Evolutionary conservation across 2,329 filamentous ascomycete genomes (phyloP).

Genomic region (Aurifilum marmelostoma): DNA sequence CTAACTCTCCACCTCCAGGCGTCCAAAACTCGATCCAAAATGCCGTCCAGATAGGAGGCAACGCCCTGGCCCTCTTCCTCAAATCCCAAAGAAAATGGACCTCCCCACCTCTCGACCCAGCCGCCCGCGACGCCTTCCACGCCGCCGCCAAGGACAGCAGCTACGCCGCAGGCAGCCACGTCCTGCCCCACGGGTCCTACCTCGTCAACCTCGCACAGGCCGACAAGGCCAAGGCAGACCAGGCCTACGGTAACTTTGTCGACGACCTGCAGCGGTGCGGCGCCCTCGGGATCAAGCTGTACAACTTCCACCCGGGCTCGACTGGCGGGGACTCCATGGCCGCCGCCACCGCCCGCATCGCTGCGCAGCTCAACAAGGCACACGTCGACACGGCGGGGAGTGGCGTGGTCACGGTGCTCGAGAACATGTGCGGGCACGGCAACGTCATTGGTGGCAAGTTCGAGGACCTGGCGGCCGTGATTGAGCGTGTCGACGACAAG

Average conservation of each 20-base stretch:
- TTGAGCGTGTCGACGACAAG: conserved; percentile 79
- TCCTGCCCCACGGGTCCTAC: conserved; percentile 93
- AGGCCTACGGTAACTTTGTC: conserved; percentile 84
- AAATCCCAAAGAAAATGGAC: conserved; percentile 97
- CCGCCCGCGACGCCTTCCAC: conserved; percentile 71
- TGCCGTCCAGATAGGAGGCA: conserved; percentile 79
- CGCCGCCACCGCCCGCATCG: conserved; percentile 77
- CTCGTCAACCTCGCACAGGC: conserved; percentile 92
- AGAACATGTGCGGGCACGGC: conserved; percentile 93
- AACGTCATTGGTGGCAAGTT: conserved; percentile 87
- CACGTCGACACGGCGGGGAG: conserved; percentile 69
- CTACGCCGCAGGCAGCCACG: conserved; percentile 72
- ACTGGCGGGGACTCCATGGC: conserved; percentile 68
- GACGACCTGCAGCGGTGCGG: conserved; percentile 89
- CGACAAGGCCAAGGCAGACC: conserved; percentile 76
- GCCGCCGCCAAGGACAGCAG: conserved; percentile 67
- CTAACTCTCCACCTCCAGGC: conserved; percentile 51
- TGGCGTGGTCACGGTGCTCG: conserved; percentile 78
- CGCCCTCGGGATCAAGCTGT: conserved; percentile 82
- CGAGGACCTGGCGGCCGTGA: conserved; percentile 84
- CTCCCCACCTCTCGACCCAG: conserved; percentile 73
- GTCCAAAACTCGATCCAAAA: conserved; percentile 88
- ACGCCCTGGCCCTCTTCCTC: conserved; percentile 91
- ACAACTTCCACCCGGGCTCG: conserved; percentile 96
- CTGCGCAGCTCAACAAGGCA: conserved; percentile 78